Base-by-base conservation (phyloP, 2,329 filamentous ascomycete species). In the Sclerotinia spermophila region DNA sequence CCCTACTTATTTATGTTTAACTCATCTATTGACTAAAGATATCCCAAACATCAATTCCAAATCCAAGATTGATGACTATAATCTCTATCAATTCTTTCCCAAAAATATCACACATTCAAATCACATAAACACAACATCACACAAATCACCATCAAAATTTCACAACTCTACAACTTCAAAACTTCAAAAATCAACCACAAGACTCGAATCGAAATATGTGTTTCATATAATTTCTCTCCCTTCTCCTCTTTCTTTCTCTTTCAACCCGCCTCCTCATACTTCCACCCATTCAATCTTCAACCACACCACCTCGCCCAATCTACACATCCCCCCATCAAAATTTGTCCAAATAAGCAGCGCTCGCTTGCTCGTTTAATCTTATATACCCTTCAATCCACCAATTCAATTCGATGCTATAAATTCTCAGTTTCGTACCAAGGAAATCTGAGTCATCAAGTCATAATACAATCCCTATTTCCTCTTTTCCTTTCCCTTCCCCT, bases 381-480 rank as follows among this genome's bases (percentile, higher is more conserved):
- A 55, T 67, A n/a, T 58, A 56, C n/a, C 21, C 48, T 53, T 53
- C 48, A 53, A 27, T 53, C 48, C 48, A 17, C 48, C 13, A 53
- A 17, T 35, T 35, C 35, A 56, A 53, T 53, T 35, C 48, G n/a
- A 65, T 65, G 61, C 45, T 65, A 65, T 51, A 65, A 53, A 65
- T 40, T 53, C 44, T 65, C 44, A 53, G 44, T 65, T 65, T 35
- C 45, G 30, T 45, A 65, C 61, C 61, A 51, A 27, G 21, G 61
- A 65, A 65, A 40, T 51, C 45, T 44, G 61, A 65, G 61, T 65
- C 61, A 53, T 65, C 45, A 65, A 38, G 44, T 65, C 61, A 53
- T 65, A 51, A 53, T 53, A 24, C 30, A 38, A 40, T 53, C 40
- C 33, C 61, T 21, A 1, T 62, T 27, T n/a, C n/a, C 42, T 42